Percentiles rank a stretch among this genome's conserved stretches.
These are phyloP conservation scores for Chenopodium suecicum DNA, from an alignment of 148 eudicot genomes.

Conservation along the genomic window DNA sequence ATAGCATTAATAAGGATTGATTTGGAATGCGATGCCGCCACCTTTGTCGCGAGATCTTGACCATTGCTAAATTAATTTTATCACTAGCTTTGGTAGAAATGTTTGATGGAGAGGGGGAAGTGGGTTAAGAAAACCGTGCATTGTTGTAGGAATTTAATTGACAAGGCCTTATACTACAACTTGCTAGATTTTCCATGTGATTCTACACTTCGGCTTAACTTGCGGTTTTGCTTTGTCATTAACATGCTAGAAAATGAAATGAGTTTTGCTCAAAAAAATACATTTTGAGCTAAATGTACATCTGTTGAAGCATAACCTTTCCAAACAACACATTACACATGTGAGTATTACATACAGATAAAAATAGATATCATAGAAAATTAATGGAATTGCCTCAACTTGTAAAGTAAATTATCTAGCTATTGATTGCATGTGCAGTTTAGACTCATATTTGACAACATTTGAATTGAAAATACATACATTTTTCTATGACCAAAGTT, in stretches of 20 bases:
- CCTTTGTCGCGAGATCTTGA: constrained; percentile 11
- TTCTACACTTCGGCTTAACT: not conserved
- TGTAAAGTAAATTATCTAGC: no score
- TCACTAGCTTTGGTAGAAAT: not conserved
- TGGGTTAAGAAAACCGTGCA: not conserved
- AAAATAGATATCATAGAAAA: no score
- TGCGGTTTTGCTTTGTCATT: not conserved
- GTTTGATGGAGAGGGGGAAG: not conserved
- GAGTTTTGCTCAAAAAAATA: no score
- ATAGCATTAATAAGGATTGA: not conserved
- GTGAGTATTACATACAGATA: no score
- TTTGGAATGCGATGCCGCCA: not conserved
- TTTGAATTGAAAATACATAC: no score
- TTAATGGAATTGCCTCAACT: no score
- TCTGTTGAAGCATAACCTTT: no score
- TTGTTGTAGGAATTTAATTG: not conserved
- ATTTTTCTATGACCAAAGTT: no score
- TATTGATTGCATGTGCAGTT: no score
- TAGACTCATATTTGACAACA: no score
- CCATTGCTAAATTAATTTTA: not conserved
- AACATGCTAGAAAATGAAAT: not conserved
- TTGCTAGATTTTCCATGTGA: not conserved
- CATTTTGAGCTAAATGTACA: no score
- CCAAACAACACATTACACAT: no score
- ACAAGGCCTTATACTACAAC: not conserved